Evolutionary conservation across 2,329 filamentous ascomycete species (phyloP), one percentile per base, ranked within the genome.

Genomic region (Botrytis fabae): DNA sequence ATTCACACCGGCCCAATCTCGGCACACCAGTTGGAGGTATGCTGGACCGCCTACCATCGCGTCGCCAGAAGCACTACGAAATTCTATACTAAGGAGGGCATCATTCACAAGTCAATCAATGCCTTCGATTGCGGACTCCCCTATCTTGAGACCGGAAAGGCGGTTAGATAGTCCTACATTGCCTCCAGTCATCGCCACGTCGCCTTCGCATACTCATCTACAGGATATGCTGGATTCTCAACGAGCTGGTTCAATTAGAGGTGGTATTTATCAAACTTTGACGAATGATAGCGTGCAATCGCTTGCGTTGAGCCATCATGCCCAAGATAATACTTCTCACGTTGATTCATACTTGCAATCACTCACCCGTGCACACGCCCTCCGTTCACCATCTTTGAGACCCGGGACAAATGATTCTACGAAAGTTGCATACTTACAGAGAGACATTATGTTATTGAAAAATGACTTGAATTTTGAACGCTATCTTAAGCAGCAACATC

Each of bases 381-480:
- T 79, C 60, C 74, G 77, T n/a, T 79, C 78, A 14, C 77, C 79
- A 35, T 77, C 78, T 61, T 51, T 80, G 10, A 71, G 76, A 16
- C 74, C 82, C 79, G 76, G 77, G 77, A 77, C 80, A 16, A 79
- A 70, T 14, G 73, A 74, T 46, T 60, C 65, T 81, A 84, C 70
- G 70, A 82, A 74, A 80, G 78, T 86, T 42, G 83, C 86, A 1
- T 88, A 89, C 76, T 83, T 96, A 5, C 90, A 93, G 76, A 88
- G 91, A 60, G 91, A 94, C 77, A 88, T 94, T n/a, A 87, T 94
- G 70, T 83, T 95, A 2, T 82, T 96, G 18, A 90, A 91, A 62
- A 96, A 95, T 75, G 93, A 96, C 77, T 85, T 96, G 61, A 93
- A 92, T 76, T 96, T 95, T 78, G 93, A 96, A 81, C 87, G 92